phyloP scores from a whole-genome alignment of 495 filamentous ascomycete species.

The Daldinia caldariorum region DNA sequence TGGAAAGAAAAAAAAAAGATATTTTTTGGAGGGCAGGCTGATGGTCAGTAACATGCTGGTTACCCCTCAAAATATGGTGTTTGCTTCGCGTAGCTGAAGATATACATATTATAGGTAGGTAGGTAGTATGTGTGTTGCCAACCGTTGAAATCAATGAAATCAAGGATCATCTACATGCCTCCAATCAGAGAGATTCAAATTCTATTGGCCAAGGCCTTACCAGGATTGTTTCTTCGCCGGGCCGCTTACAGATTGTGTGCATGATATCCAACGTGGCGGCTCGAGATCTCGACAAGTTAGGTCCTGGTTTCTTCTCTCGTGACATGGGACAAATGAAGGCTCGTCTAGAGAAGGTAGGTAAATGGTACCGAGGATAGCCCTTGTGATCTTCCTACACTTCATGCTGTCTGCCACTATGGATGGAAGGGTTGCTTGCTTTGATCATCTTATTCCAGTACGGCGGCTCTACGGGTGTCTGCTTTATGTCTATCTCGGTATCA shows the following conservation, averaged over 20 bases:
- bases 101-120: too few species aligned
- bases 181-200: conserved; percentile 19
- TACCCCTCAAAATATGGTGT: conserved; percentile 10
- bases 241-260: conserved; percentile 36
- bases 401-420: background rate
- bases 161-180: background rate
- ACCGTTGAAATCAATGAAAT: conserved; percentile 20
- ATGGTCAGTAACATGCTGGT: background rate
- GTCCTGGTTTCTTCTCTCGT: conserved; percentile 21
- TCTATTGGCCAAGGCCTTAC: conserved; percentile 1
- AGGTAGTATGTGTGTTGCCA: conserved; percentile 10
- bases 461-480: background rate
- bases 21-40: conserved; percentile 6
- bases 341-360: conserved; percentile 22
- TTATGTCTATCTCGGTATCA: background rate
- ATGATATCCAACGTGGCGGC: conserved; percentile 37
- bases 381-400: conserved; percentile 21
- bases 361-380: conserved; percentile 12
- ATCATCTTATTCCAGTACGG: conserved; percentile 4
- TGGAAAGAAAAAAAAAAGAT: background rate
- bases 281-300: conserved; percentile 20
- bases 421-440: background rate
- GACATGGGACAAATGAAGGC: conserved; percentile 27
- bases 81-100: conserved; percentile 8
- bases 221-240: conserved; percentile 26